Evolutionary conservation across 495 filamentous ascomycete species (phyloP).

Genomic region (Hypoxylon fragiforme): DNA sequence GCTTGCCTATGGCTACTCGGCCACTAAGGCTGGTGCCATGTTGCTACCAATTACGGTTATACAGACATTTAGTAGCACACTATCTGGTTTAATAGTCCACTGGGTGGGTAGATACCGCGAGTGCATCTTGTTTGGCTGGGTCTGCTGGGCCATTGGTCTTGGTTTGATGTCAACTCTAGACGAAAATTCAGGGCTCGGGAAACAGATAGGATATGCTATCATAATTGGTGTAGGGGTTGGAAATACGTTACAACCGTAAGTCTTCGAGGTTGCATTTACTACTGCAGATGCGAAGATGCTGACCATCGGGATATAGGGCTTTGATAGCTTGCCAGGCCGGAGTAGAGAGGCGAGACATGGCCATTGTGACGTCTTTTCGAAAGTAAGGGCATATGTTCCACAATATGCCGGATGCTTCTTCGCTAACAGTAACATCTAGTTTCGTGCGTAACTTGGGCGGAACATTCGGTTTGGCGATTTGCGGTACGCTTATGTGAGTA

Average conservation of each 20-base stretch:
- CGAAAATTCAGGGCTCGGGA: conserved; percentile 51
- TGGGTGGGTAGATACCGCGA: conserved; percentile 58
- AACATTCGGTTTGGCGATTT: conserved; percentile 56
- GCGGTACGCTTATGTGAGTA: conserved; percentile 54
- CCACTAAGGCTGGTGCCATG: conserved; percentile 55
- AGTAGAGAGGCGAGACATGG: conserved; percentile 57
- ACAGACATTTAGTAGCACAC: conserved; percentile 55
- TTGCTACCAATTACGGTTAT: conserved; percentile 56
- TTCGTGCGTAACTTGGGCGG: conserved; percentile 58
- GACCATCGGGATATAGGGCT: conserved; percentile 25
- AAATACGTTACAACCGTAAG: conserved; percentile 56
- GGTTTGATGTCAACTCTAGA: conserved; percentile 58
- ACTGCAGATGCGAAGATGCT: not conserved
- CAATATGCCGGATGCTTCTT: not conserved
- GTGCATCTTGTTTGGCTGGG: conserved; percentile 56
- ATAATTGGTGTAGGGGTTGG: conserved; percentile 58
- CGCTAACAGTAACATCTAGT: conserved; percentile 33
- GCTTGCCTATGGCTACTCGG: conserved; percentile 55
- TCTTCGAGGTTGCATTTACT: not conserved
- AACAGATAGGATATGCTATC: conserved; percentile 57
- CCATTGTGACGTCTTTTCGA: conserved; percentile 56
- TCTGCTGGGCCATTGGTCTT: conserved; percentile 56
- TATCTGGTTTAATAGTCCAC: conserved; percentile 56
- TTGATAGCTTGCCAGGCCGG: conserved; percentile 58
- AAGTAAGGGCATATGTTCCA: conserved; percentile 44